Percentiles rank a stretch among this genome's conserved stretches.
Evolutionary conservation across 768 basidiomycete genomes (phyloP).

Genomic region (Phaeotremella skinneri): DNA sequence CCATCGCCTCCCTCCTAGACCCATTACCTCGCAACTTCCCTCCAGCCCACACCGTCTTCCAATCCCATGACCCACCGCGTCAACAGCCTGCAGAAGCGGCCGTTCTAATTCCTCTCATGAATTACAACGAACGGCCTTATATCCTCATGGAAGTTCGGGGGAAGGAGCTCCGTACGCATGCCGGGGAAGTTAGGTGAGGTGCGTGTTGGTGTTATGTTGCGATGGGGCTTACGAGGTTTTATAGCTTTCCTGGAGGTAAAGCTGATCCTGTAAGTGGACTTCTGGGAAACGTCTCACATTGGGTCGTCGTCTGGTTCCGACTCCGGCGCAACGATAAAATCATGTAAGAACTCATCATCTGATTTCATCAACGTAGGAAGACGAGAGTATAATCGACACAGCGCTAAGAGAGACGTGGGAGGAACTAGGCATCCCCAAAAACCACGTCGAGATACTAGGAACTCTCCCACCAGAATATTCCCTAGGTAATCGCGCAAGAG

Average conservation of each 20-base stretch:
- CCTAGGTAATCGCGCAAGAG: slow-evolving; percentile 41
- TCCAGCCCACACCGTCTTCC: too few relatives aligned
- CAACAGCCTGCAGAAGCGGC: too few relatives aligned
- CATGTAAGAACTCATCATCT: neutral
- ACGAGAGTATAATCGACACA: slow-evolving; percentile 24
- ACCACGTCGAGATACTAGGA: slow-evolving; percentile 39
- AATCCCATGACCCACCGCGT: too few relatives aligned
- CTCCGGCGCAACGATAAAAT: neutral
- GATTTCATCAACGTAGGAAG: slow-evolving; percentile 18
- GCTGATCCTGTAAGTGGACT: slow-evolving; percentile 40
- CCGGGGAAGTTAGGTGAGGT: slow-evolving; percentile 50
- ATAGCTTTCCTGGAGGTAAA: slow-evolving; percentile 51
- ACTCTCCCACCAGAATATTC: slow-evolving; percentile 39
- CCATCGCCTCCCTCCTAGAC: too few relatives aligned
- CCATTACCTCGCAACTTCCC: too few relatives aligned
- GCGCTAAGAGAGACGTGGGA: slow-evolving; percentile 39
- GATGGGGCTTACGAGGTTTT: slow-evolving; percentile 2
- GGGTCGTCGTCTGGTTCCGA: neutral
- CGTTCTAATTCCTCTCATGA: slow-evolving; percentile 46
- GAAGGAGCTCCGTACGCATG: slow-evolving; percentile 42
- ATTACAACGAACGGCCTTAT: slow-evolving; percentile 31
- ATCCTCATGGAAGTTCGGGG: slow-evolving; percentile 43
- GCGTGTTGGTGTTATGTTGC: neutral
- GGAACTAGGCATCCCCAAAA: slow-evolving; percentile 32
- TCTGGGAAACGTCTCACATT: neutral